These are phyloP conservation scores for Candida neerlandica DNA, from an alignment of 1,139 yeast genomes.

Conservation along the genomic window DNA sequence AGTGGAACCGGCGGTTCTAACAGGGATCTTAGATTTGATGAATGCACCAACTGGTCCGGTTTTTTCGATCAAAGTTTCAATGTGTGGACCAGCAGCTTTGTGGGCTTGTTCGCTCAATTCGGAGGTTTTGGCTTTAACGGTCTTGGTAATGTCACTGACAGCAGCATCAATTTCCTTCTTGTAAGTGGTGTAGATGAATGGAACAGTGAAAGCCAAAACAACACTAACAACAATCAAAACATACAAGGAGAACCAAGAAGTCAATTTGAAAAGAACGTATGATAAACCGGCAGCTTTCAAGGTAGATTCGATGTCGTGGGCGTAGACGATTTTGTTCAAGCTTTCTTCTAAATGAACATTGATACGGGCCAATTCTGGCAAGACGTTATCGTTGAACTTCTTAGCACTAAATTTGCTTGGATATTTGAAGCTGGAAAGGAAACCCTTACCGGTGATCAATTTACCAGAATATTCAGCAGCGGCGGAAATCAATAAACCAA, in stretches of 20 bases:
- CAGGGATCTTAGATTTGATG: constrained; percentile 60
- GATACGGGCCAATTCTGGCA: constrained; percentile 48
- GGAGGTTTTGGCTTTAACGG: constrained; percentile 57
- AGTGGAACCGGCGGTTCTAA: constrained; percentile 74
- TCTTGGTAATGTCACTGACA: constrained; percentile 56
- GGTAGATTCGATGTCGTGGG: constrained; percentile 69
- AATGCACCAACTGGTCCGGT: constrained; percentile 67
- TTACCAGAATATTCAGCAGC: constrained; percentile 71
- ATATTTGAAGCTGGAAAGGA: constrained; percentile 69
- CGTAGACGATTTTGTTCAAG: constrained; percentile 62
- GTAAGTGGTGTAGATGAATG: constrained; percentile 72
- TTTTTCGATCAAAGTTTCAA: constrained; percentile 51
- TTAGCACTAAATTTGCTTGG: constrained; percentile 38
- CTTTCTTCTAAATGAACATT: constrained; percentile 48
- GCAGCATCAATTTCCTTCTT: constrained; percentile 81
- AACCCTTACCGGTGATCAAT: constrained; percentile 68
- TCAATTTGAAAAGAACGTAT: constrained; percentile 68
- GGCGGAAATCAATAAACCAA: constrained; percentile 59
- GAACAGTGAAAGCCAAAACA: constrained; percentile 70
- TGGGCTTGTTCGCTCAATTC: constrained; percentile 55
- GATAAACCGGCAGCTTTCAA: constrained; percentile 70
- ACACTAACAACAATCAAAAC: constrained; percentile 60
- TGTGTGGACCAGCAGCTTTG: constrained; percentile 54
- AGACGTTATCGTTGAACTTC: constrained; percentile 40
- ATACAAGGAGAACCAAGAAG: constrained; percentile 77